Conservation (phyloP, 2,329 filamentous ascomycete genomes). For the Camillea tinctor region DNA sequence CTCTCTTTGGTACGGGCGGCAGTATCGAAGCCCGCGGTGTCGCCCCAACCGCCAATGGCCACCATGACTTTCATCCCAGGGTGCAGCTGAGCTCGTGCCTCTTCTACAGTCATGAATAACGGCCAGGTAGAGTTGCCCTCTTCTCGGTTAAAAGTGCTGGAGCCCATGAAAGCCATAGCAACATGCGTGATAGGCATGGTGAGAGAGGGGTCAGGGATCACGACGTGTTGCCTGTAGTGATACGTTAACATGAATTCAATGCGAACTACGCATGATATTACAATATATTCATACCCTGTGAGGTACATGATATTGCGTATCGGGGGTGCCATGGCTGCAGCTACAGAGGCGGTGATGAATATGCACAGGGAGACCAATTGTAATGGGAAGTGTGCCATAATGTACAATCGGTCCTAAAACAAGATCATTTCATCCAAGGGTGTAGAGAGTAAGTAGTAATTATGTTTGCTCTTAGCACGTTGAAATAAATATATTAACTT, state of each 20-base stretch:
- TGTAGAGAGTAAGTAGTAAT: neutral
- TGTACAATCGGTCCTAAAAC: neutral
- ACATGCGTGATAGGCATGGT: conserved; percentile 52
- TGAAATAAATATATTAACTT: neutral
- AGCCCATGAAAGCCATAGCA: conserved; percentile 54
- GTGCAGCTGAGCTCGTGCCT: conserved; percentile 52
- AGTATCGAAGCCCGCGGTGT: conserved; percentile 53
- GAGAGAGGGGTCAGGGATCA: conserved; percentile 30
- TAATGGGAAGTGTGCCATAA: conserved; percentile 10
- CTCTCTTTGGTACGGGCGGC: conserved; percentile 47
- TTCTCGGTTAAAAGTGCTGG: conserved; percentile 47
- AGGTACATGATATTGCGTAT: conserved; percentile 35
- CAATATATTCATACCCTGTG: conserved; percentile 24
- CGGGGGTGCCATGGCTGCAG: conserved; percentile 12
- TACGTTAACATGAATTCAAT: neutral
- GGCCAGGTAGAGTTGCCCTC: conserved; percentile 46
- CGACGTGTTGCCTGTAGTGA: conserved; percentile 28
- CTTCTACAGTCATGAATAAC: conserved; percentile 48
- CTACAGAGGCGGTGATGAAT: conserved; percentile 11
- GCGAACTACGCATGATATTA: neutral
- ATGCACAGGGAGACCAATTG: conserved; percentile 11
- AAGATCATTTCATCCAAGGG: conserved; percentile 3
- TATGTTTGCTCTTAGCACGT: neutral
- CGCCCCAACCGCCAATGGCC: conserved; percentile 66
- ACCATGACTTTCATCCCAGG: conserved; percentile 59